Evolutionary conservation across 2,329 filamentous ascomycete species (phyloP), one percentile per base, ranked within the genome.

Genomic region (Cladosporium sp.): DNA sequence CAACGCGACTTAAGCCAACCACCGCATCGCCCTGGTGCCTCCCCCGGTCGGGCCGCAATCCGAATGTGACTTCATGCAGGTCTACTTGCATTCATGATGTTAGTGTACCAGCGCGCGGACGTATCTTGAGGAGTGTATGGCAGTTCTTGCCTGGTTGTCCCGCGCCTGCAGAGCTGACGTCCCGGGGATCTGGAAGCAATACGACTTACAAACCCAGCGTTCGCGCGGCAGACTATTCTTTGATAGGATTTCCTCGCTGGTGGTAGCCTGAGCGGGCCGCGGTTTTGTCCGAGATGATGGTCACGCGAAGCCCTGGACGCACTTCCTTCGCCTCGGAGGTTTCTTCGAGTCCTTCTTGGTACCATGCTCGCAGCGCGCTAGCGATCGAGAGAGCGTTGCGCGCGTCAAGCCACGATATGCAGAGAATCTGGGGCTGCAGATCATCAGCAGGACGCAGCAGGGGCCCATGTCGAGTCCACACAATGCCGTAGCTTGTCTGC

Each of bases 1-100:
- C 59, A 55, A 60, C 59, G 47, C 55, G 59, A 60, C 49, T 54
- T 51, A 43, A 61, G 51, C 68, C 69, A 68, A 69, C 67, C 65
- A 66, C 40, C 61, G 28, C 34, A 25, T 49, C 69, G 67, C 66
- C 67, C 67, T 69, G 67, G 59, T 61, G 60, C 61, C 64, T 63
- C 63, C 63, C 60, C 67, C 67, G 68, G 63, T 63, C 67, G 69
- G 69, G 59, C 67, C 69, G 67, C 55, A 38, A 61, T 58, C 67
- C 69, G 67, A 62, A 59, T 64, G 64, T 61, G 61, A 58, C 40
- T 55, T 55, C 51, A 63, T 65, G 67, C 67, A 69, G 64, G 65
- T 63, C 59, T 52, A 64, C 60, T 55, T 51, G 63, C 58, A 63
- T 62, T 47, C 43, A 55, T 42, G 49, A 25, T 51, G 45, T 47